Evolutionary conservation across 208 protist genomes (phyloP).

Genomic region (Trypanosoma mega): DNA sequence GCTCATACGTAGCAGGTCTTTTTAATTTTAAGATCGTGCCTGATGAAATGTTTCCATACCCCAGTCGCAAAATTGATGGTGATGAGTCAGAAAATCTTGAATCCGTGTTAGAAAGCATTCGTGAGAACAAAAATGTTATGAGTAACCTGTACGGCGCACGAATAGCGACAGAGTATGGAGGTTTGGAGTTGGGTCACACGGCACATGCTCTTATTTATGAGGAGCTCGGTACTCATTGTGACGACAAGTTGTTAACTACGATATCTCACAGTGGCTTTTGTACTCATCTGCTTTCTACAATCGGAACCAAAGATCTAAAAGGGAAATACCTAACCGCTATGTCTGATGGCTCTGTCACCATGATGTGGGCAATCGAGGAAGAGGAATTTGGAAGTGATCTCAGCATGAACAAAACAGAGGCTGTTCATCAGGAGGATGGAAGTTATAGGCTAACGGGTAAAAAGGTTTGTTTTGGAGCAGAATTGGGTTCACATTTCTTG

Average conservation of each 20-base stretch:
- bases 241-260: conserved; percentile 40
- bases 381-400: conserved; percentile 70
- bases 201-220: conserved; percentile 78
- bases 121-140: conserved; percentile 54
- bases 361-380: conserved; percentile 77
- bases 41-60: conserved; percentile 80
- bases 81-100: conserved; percentile 82
- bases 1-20: conserved; percentile 76
- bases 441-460: conserved; percentile 57
- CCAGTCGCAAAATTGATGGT: conserved; percentile 60
- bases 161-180: conserved; percentile 82
- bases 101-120: conserved; percentile 73
- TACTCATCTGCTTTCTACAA: conserved; percentile 65
- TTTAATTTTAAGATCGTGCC: conserved; percentile 80
- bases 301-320: conserved; percentile 70
- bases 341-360: conserved; percentile 76
- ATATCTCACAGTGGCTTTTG: conserved; percentile 68
- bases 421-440: conserved; percentile 30
- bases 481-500: conserved; percentile 75
- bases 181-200: conserved; percentile 75
- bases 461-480: conserved; percentile 58
- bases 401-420: conserved; percentile 76
- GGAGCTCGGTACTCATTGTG: conserved; percentile 63
- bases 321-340: conserved; percentile 86
- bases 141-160: conserved; percentile 56